Evolutionary conservation across 1,284 basidiomycete genomes (phyloP), one percentile per base, ranked within the genome.

Genomic region (Limonomyces culmigenus): DNA sequence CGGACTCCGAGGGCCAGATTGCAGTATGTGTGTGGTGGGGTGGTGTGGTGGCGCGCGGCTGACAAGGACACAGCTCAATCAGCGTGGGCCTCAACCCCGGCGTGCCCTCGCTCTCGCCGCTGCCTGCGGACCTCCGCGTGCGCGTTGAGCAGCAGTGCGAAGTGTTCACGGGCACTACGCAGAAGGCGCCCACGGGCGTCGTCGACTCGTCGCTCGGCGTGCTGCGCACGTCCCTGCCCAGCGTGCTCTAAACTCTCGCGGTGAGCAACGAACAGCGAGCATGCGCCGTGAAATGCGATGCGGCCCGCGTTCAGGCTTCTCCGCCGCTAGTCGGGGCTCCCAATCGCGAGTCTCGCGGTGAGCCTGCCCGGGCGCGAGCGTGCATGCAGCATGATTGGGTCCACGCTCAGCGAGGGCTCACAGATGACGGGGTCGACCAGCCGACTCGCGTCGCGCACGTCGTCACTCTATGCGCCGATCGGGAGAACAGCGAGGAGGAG

Each of bases 191-290:
- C 36, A 74, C 66, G 1, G 86, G 84, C 15, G 86, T 91, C 27
- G 77, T 91, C 35, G 87, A 89, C 49, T 74, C 81, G 1, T 85
- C 70, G 10, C 73, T 89, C 54, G 79, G 80, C 8, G 80, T 87
- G 32, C 61, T 89, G 2, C 68, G 79, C 13, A 74, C 83, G 0
- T 59, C 91, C 14, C 54, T 64, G 5, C 59, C 56, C 3, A 56
- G 51, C 19, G 37, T 50, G 3, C 45, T 50, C 40, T 51, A 51
- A 36, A 43, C 52, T 1, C 45, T 50, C 10, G 38, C 44, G 36
- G 45, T 45, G 21, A 15, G 33, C 19, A 36, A 35, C 30, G 35
- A 44, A 6, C 50, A 53, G 29, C 47, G 55, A 30, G 40, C n/a
- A 48, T 2, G 50, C 59, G 3, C 54, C 57, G 27, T 60, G 61